Evolutionary conservation across 1,139 yeast genomes (phyloP).

Genomic region (Hyphopichia pseudoburtonii): DNA sequence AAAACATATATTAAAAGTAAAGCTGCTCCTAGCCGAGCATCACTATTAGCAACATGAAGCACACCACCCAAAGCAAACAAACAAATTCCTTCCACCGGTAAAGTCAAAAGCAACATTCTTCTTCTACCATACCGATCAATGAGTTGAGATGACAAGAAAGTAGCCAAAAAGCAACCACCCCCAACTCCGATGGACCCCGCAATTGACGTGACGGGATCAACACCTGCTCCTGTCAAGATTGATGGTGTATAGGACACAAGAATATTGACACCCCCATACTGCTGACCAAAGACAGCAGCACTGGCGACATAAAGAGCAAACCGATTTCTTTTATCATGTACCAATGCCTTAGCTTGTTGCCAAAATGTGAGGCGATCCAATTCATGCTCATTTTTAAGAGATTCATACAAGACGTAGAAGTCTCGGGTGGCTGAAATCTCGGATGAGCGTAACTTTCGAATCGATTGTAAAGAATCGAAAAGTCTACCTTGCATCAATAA

Average conservation of each 20-base stretch:
- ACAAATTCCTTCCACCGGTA: slow-evolving; percentile 7
- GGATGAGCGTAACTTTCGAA: slow-evolving; percentile 3
- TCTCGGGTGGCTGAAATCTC: slow-evolving; percentile 6
- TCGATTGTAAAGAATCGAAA: slow-evolving; percentile 5
- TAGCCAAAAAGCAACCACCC: slow-evolving; percentile 8
- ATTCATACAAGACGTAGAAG: slow-evolving; percentile 5
- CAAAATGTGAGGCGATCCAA: not conserved
- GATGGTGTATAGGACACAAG: slow-evolving; percentile 6
- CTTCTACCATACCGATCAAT: slow-evolving; percentile 9
- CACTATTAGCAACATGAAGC: not conserved
- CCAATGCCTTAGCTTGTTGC: slow-evolving; percentile 3
- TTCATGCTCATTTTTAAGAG: slow-evolving; percentile 3
- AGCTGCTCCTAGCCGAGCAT: not conserved
- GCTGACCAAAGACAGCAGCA: slow-evolving; percentile 6
- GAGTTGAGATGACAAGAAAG: slow-evolving; percentile 7
- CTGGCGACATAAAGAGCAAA: slow-evolving; percentile 7
- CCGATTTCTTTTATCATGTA: slow-evolving; percentile 4
- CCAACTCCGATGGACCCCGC: slow-evolving; percentile 6
- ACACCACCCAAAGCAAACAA: slow-evolving; percentile 2
- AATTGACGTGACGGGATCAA: slow-evolving; percentile 4
- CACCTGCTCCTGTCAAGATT: slow-evolving; percentile 4
- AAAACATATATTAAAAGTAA: slow-evolving; percentile 6
- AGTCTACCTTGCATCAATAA: slow-evolving; percentile 2
- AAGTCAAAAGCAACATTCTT: slow-evolving; percentile 7
- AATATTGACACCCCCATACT: slow-evolving; percentile 10